Evolutionary conservation across 2,329 filamentous ascomycete genomes (phyloP).

Genomic region (Microcyclosporella mali): DNA sequence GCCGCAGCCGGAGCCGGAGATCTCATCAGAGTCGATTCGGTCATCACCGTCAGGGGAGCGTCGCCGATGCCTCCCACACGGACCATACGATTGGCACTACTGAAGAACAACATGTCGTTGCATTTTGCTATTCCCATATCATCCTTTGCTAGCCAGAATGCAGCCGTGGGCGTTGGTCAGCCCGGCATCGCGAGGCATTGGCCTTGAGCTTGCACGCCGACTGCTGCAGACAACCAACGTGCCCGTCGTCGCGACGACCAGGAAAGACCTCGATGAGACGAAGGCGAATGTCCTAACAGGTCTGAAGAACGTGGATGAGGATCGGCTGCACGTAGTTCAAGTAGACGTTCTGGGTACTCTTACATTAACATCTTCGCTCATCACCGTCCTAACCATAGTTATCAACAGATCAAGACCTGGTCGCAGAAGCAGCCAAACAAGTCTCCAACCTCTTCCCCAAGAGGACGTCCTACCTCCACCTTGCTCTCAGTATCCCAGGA

Average conservation of each 20-base stretch:
- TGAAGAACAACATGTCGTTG: slow-evolving; percentile 1
- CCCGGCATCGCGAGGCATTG: slow-evolving; percentile 59
- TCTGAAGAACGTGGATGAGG: slow-evolving; percentile 40
- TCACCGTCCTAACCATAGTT: neutral
- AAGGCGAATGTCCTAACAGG: slow-evolving; percentile 47
- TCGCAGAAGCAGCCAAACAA: slow-evolving; percentile 50
- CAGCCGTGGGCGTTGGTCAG: slow-evolving; percentile 47
- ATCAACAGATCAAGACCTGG: slow-evolving; percentile 53
- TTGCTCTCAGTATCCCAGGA: slow-evolving; percentile 65
- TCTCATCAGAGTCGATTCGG: neutral
- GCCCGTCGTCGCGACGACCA: slow-evolving; percentile 56
- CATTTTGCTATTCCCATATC: neutral
- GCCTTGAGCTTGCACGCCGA: slow-evolving; percentile 54
- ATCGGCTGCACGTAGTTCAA: slow-evolving; percentile 47
- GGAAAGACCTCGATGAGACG: slow-evolving; percentile 47
- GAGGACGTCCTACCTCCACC: slow-evolving; percentile 54
- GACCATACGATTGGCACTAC: no score
- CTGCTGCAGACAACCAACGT: slow-evolving; percentile 52
- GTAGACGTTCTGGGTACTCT: slow-evolving; percentile 56
- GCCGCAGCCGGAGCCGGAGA: no score
- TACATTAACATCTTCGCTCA: no score
- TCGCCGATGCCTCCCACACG: no score
- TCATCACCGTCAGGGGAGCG: neutral
- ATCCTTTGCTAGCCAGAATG: slow-evolving; percentile 27
- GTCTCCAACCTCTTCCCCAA: slow-evolving; percentile 28